Evolutionary conservation across 2,329 filamentous ascomycete genomes (phyloP).

Genomic region (Pestalotiopsis sp.): DNA sequence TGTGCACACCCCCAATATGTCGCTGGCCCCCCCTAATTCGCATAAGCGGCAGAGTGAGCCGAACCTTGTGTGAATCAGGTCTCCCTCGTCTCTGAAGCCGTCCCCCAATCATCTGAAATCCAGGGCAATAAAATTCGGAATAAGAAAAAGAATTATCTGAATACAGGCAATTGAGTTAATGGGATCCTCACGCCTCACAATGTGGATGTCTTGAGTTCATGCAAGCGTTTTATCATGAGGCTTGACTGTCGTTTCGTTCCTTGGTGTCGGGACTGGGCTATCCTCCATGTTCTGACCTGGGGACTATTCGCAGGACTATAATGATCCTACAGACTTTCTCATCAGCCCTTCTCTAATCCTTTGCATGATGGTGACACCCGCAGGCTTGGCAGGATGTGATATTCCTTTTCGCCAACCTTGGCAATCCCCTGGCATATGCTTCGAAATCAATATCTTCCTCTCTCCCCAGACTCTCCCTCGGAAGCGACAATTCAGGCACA

Average conservation of each 20-base stretch:
- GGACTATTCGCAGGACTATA: not conserved
- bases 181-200: not conserved
- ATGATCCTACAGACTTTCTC: not conserved
- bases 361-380: not conserved
- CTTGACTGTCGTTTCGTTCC: not conserved
- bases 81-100: not conserved
- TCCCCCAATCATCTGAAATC: not conserved
- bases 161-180: not conserved
- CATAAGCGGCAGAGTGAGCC: conserved; percentile 3
- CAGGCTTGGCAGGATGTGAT: not conserved
- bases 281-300: not conserved
- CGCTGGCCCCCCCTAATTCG: not conserved
- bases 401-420: not conserved
- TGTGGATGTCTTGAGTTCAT: not conserved
- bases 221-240: not conserved
- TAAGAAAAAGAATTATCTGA: not conserved
- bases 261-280: not conserved
- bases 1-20: not conserved
- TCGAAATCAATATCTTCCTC: too few species aligned
- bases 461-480: not conserved
- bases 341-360: not conserved
- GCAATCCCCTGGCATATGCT: not conserved
- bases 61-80: conserved; percentile 2
- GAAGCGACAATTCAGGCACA: not conserved
- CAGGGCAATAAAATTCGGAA: not conserved